phyloP scores from a whole-genome alignment of 106 monocot species.

The Dioscorea zingiberensis region DNA sequence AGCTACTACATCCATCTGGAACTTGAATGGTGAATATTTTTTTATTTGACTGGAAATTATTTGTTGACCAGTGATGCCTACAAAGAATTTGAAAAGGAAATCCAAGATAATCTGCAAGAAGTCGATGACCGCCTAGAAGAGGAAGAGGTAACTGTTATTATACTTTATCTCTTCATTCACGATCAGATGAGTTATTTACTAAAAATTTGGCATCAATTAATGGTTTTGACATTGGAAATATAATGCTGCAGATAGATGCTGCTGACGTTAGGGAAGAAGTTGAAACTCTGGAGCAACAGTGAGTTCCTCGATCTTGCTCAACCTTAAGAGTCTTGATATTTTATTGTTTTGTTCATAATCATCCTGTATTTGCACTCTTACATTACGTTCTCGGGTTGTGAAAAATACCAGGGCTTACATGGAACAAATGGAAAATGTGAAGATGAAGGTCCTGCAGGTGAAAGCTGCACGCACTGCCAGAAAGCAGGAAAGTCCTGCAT shows the following conservation, averaged over 20 bases:
- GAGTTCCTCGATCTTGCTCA: no score
- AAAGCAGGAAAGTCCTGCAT: slow-evolving; percentile 41
- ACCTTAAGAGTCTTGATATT: not conserved
- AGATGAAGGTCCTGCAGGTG: slow-evolving; percentile 56
- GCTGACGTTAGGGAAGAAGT: slow-evolving; percentile 67
- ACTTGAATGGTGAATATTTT: no score
- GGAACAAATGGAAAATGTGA: slow-evolving; percentile 80
- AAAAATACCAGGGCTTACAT: slow-evolving; percentile 45
- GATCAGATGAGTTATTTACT: not conserved
- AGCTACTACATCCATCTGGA: no score
- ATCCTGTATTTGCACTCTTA: not conserved
- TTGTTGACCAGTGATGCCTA: slow-evolving; percentile 63
- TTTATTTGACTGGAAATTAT: no score
- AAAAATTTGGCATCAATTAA: not conserved
- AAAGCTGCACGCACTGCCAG: slow-evolving; percentile 48
- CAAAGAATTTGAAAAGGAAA: slow-evolving; percentile 97
- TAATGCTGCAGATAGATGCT: slow-evolving; percentile 69
- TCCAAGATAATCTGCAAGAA: slow-evolving; percentile 76
- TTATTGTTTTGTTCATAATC: not conserved
- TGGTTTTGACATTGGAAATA: not conserved
- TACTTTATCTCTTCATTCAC: not conserved
- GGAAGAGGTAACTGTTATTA: slow-evolving; percentile 59
- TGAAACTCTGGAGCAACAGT: slow-evolving; percentile 77
- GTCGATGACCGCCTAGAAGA: slow-evolving; percentile 93
- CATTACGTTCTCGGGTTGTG: not conserved